phyloP scores from a whole-genome alignment of 257 asterid genomes.

The Ehretia macrophylla region DNA sequence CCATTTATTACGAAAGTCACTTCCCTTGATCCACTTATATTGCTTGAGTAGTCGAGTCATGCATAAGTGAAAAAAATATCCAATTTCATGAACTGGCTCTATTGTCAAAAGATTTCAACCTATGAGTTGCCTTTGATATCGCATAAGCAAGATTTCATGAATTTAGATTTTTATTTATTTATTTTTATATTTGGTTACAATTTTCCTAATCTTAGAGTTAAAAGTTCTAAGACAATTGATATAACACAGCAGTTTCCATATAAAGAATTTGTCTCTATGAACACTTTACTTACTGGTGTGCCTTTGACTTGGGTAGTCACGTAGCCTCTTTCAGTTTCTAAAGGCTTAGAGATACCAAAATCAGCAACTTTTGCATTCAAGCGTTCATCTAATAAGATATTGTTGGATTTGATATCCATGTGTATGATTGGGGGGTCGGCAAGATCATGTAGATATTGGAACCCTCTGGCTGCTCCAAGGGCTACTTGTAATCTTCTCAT shows the following conservation, averaged over 20 bases:
- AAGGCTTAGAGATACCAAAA: constrained; percentile 82
- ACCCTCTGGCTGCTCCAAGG: constrained; percentile 78
- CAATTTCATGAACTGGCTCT: no score
- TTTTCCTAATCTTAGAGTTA: no score
- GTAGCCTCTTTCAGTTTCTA: constrained; percentile 56
- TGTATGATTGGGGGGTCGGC: constrained; percentile 92
- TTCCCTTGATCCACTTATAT: no score
- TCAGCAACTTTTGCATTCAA: constrained; percentile 85
- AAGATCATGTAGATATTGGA: constrained; percentile 81
- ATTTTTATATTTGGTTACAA: no score
- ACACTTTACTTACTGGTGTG: constrained; percentile 62
- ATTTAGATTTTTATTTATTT: no score
- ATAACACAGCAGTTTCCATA: neutral
- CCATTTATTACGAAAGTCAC: no score
- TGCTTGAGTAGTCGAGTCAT: no score
- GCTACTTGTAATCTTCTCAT: constrained; percentile 66
- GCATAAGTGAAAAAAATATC: no score
- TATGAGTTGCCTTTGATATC: no score
- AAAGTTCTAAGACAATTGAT: neutral
- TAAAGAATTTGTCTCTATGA: no score
- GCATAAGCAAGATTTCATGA: no score
- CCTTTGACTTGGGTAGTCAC: constrained; percentile 95
- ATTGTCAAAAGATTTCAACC: no score
- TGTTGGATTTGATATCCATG: constrained; percentile 77
- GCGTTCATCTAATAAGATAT: constrained; percentile 66